Evolutionary conservation across 2,329 filamentous ascomycete species (phyloP), one percentile per base, ranked within the genome.

Genomic region (Colletotrichum tabaci): DNA sequence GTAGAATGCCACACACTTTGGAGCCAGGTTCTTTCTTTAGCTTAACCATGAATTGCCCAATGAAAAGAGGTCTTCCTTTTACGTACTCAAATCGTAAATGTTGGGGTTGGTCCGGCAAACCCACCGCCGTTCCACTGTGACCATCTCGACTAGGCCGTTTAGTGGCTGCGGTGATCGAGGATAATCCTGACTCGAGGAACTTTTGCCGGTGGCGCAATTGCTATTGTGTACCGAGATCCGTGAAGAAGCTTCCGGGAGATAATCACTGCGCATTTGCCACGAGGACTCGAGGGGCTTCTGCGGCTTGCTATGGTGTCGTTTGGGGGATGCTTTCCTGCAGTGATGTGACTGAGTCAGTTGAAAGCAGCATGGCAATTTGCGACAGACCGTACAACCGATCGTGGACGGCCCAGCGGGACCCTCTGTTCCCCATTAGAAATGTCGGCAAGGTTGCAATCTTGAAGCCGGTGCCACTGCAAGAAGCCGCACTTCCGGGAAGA

Each of bases 201-300:
- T 71, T 71, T 71, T 71, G 64, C 21, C 44, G 46, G 62, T 71
- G 63, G 67, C 64, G 64, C 67, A 71, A 71, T 71, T 21, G 44
- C 38, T 63, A 12, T 61, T 56, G 46, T 61, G 63, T 61, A 50
- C 12, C 56, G 7, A 16, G 26, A 46, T 23, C 26, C 4, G 18
- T 21, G 12, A 21, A 38, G 38, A 55, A 12, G 26, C 18, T 57
- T 57, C 4, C 18, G 30, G 30, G 8, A 35, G 30, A 35, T 35
- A 23, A 30, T 26, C 16, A 49, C 13, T 26, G 16, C 3, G 8
- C n/a, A 12, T 4, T n/a, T 16, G 38, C 61, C 35, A 65, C 38
- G 52, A 16, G 13, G 4, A 16, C 8, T 3, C 30, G 7, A 13
- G 62, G 40, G n/a, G 26, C 60, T 40, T 52, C n/a, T 50, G 46